A percentile compares a stretch with the other conserved stretches of the same genome.
These are phyloP conservation scores for Raphidocelis subcapitata DNA, from an alignment of 139 green algal species.

Conservation along the genomic window DNA sequence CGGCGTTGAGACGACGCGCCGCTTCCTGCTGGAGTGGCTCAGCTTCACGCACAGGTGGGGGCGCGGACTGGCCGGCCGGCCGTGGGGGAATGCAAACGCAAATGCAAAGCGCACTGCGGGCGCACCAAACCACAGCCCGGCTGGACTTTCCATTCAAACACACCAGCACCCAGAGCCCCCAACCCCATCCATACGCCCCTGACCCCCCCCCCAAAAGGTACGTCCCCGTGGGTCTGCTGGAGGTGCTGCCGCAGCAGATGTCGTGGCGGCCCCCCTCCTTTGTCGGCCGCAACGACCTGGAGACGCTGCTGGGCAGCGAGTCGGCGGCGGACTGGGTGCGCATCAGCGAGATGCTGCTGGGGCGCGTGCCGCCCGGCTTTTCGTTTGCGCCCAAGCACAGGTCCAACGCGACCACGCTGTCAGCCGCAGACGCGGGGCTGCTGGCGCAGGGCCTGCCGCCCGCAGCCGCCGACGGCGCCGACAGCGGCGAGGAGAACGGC, in stretches of 20 bases:
- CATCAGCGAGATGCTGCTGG: slow-evolving; percentile 93
- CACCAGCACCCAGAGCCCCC: too few relatives aligned
- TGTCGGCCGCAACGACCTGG: slow-evolving; percentile 74
- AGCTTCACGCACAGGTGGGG: slow-evolving; percentile 76
- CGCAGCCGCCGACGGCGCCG: not conserved
- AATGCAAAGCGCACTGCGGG: too few relatives aligned
- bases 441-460: not conserved
- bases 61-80: too few relatives aligned
- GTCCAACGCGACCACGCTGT: slow-evolving; percentile 43
- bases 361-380: slow-evolving; percentile 68
- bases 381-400: slow-evolving; percentile 93
- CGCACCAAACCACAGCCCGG: too few relatives aligned
- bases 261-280: slow-evolving; percentile 73
- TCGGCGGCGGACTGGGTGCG: slow-evolving; percentile 65
- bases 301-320: slow-evolving; percentile 81
- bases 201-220: slow-evolving; percentile 61
- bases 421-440: not conserved
- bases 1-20: slow-evolving; percentile 91
- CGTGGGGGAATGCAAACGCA: too few relatives aligned
- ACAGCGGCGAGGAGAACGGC: slow-evolving; percentile 17
- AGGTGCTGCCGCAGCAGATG: slow-evolving; percentile 78
- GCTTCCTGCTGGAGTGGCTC: slow-evolving; percentile 97
- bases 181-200: too few relatives aligned
- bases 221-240: slow-evolving; percentile 92
- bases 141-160: too few relatives aligned